Percentiles rank a stretch among this genome's conserved stretches.
phyloP scores from a whole-genome alignment of 768 basidiomycete species.

The Udeniomyces megalosporus region DNA sequence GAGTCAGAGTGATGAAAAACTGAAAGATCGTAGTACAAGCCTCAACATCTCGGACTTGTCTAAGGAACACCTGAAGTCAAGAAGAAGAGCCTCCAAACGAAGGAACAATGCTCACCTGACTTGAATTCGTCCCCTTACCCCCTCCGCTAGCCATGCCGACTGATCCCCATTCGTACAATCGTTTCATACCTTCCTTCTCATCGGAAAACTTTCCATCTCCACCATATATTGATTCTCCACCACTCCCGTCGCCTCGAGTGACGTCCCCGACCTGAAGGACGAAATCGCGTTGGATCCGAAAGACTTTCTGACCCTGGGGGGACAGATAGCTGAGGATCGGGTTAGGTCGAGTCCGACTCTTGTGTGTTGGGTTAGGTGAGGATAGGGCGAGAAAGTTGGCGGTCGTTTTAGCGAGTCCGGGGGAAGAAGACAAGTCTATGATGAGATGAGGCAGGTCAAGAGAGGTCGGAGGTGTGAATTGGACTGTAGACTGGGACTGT shows the following conservation, averaged over 20 bases:
- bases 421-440: conserved; percentile 32
- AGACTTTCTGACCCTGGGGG: conserved; percentile 32
- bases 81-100: background rate
- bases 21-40: conserved; percentile 20
- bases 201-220: conserved; percentile 36
- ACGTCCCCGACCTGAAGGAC: conserved; percentile 43
- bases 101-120: background rate
- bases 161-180: conserved; percentile 33
- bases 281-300: conserved; percentile 38
- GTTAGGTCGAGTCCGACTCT: conserved; percentile 37
- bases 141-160: conserved; percentile 40
- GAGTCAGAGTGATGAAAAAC: conserved; percentile 39
- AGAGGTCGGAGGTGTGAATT: conserved; percentile 30
- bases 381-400: conserved; percentile 39
- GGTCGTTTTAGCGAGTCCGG: conserved; percentile 36
- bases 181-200: conserved; percentile 39
- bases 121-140: conserved; percentile 33
- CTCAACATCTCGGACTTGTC: background rate
- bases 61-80: conserved; percentile 17
- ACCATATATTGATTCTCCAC: conserved; percentile 37
- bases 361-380: conserved; percentile 29
- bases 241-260: conserved; percentile 39
- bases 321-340: conserved; percentile 34
- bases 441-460: conserved; percentile 34
- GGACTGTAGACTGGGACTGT: conserved; percentile 21